Evolutionary conservation across 1,284 basidiomycete species (phyloP).

Genomic region (Mrakiaceae sp.): DNA sequence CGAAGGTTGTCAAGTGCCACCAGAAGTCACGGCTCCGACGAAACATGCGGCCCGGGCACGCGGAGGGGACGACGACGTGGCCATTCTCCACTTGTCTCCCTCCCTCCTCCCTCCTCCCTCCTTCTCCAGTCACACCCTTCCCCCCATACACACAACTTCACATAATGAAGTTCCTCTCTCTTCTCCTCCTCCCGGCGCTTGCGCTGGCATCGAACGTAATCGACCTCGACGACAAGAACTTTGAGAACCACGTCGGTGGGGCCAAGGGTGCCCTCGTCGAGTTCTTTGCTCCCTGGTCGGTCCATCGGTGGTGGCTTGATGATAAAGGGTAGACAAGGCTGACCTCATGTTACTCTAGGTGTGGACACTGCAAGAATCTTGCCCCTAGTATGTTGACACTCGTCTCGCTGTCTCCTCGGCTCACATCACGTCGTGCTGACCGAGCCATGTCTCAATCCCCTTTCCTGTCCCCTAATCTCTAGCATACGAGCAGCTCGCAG

Average conservation of each 20-base stretch:
- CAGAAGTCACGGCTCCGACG: no score
- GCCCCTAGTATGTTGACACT: constrained; percentile 10
- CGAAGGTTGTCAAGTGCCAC: no score
- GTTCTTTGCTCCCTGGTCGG: constrained; percentile 44
- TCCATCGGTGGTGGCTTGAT: not conserved
- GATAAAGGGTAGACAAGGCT: no score
- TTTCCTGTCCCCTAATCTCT: constrained; percentile 39
- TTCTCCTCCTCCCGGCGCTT: constrained; percentile 1
- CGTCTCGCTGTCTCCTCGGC: not conserved
- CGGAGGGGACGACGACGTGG: no score
- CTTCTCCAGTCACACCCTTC: not conserved
- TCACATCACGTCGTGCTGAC: not conserved
- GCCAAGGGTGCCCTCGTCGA: constrained; percentile 69
- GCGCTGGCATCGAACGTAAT: constrained; percentile 48
- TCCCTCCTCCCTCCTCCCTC: not conserved
- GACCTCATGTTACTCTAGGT: constrained; percentile 22
- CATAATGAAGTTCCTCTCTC: constrained; percentile 5
- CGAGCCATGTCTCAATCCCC: not conserved
- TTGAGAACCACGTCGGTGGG: constrained; percentile 59
- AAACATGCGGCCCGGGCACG: no score
- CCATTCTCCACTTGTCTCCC: no score
- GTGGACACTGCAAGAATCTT: constrained; percentile 40
- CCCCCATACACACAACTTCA: not conserved
- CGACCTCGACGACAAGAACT: constrained; percentile 63
- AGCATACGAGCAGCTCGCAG: constrained; percentile 74